These are phyloP conservation scores for Hansfordia pulvinata DNA, from an alignment of 2,329 filamentous ascomycete species.

Conservation along the genomic window DNA sequence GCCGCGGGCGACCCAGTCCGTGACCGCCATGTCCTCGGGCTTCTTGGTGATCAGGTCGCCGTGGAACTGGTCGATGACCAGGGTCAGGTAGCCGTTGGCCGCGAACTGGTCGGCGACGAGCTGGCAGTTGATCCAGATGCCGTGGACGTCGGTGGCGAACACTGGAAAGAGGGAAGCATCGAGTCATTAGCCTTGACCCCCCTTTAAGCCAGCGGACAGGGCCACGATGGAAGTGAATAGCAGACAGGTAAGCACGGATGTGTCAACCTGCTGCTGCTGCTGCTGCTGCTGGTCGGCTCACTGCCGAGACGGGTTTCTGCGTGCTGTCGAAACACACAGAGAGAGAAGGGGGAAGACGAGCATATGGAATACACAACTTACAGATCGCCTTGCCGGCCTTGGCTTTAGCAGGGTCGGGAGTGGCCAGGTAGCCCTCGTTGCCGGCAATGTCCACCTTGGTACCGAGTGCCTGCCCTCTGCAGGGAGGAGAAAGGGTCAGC, in stretches of 20 bases:
- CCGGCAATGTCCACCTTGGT: constrained; percentile 29
- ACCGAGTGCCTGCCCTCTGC: constrained; percentile 33
- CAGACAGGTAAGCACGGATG: no score
- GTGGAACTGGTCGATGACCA: constrained; percentile 60
- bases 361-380: no score
- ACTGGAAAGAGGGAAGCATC: no score
- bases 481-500: not conserved
- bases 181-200: no score
- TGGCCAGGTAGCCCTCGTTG: constrained; percentile 36
- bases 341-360: no score
- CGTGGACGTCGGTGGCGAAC: constrained; percentile 32
- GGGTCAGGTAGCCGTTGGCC: constrained; percentile 54
- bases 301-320: no score
- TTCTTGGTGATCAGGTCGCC: constrained; percentile 39
- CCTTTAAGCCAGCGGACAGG: no score
- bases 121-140: constrained; percentile 44
- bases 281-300: no score
- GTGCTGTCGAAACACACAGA: no score
- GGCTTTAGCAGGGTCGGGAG: constrained; percentile 19
- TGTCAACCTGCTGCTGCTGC: no score
- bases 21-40: no score
- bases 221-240: no score
- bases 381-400: constrained; percentile 27
- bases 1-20: constrained; percentile 31
- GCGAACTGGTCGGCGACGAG: constrained; percentile 65